A percentile compares a stretch with the other conserved stretches of the same genome.
These are phyloP conservation scores for Rhipidocladum racemiflorum DNA, from an alignment of 176 grass and related monocot species.

Conservation along the genomic window DNA sequence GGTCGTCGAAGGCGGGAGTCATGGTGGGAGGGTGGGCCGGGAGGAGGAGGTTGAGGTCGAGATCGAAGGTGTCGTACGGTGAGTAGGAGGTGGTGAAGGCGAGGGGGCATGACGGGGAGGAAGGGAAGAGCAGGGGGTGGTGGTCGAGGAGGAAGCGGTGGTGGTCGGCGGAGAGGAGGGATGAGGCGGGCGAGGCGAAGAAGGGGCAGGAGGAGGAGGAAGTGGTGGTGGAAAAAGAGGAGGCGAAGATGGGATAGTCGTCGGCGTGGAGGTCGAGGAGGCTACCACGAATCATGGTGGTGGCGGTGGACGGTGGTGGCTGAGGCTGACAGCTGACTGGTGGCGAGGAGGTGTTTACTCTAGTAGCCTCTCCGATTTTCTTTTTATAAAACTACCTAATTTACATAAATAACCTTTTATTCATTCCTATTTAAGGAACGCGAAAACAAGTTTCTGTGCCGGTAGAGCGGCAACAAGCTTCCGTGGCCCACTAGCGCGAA, in stretches of 20 bases:
- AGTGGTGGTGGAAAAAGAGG: not conserved
- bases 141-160: not conserved
- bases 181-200: not conserved
- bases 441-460: too few relatives aligned
- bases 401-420: too few relatives aligned
- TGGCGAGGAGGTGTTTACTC: too few relatives aligned
- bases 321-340: too few relatives aligned
- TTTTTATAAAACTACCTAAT: too few relatives aligned
- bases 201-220: not conserved
- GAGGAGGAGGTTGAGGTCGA: constrained; percentile 22
- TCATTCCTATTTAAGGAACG: too few relatives aligned
- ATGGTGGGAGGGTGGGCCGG: constrained; percentile 18
- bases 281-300: constrained; percentile 4
- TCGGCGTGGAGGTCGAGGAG: constrained; percentile 7
- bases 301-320: not conserved
- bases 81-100: not conserved
- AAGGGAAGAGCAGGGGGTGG: not conserved
- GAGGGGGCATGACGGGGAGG: constrained; percentile 37
- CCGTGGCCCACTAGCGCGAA: too few relatives aligned
- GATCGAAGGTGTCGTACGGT: constrained; percentile 15
- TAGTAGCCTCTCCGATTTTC: too few relatives aligned
- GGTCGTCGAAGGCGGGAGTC: not conserved
- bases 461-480: too few relatives aligned
- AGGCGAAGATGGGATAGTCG: not conserved
- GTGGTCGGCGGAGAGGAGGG: not conserved